These are phyloP conservation scores for Trichoderma asperelloides DNA, from an alignment of 495 filamentous ascomycete species.

Conservation along the genomic window DNA sequence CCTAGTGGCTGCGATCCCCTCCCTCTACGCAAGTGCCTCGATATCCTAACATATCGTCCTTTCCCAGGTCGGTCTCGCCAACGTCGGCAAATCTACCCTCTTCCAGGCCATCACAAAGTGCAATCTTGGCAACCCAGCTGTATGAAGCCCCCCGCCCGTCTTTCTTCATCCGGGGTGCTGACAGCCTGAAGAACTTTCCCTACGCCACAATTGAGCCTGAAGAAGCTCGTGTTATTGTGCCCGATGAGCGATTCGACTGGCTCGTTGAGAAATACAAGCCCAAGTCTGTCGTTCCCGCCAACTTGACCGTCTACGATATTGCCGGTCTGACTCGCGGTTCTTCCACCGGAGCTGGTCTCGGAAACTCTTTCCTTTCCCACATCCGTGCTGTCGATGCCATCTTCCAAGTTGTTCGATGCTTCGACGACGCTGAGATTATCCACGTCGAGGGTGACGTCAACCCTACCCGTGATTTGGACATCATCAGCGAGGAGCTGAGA, in stretches of 20 bases:
- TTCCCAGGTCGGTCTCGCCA: constrained; percentile 85
- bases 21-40: constrained; percentile 15
- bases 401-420: constrained; percentile 98
- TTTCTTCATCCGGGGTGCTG: constrained; percentile 10
- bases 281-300: constrained; percentile 90
- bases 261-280: constrained; percentile 92
- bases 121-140: constrained; percentile 92
- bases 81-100: constrained; percentile 98
- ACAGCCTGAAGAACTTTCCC: constrained; percentile 70
- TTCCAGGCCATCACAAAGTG: constrained; percentile 99
- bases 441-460: constrained; percentile 99
- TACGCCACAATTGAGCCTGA: constrained; percentile 99
- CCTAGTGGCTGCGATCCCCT: constrained; percentile 45
- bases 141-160: constrained; percentile 30
- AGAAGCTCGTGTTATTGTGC: constrained; percentile 95
- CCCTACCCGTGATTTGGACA: constrained; percentile 84
- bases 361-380: constrained; percentile 96
- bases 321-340: constrained; percentile 94
- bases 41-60: constrained; percentile 17
- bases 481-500: constrained; percentile 93
- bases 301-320: constrained; percentile 98
- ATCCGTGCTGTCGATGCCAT: constrained; percentile 99
- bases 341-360: constrained; percentile 93
- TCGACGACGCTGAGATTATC: constrained; percentile 99
- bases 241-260: constrained; percentile 95